Evolutionary conservation across 148 eudicot genomes (phyloP).

Genomic region (Limonium bicolor): DNA sequence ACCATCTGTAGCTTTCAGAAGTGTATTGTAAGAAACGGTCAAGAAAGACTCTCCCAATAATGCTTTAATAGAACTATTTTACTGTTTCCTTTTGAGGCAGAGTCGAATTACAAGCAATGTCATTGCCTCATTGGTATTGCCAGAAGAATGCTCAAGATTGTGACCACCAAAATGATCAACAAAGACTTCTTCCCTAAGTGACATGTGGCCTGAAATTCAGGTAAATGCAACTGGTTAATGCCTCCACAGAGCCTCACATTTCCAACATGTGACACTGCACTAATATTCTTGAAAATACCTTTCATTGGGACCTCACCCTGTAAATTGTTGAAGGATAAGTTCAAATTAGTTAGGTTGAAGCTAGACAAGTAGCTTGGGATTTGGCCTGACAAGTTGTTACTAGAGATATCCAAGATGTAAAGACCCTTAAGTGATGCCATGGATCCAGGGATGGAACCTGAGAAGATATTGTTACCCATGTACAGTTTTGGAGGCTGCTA

Average conservation of each 20-base stretch:
- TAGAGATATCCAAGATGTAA: slow-evolving; percentile 15
- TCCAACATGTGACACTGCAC: slow-evolving; percentile 14
- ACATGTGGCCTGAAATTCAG: too few species aligned
- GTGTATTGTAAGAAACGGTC: slow-evolving; percentile 6
- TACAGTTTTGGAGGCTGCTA: slow-evolving; percentile 4
- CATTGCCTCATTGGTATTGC: neutral
- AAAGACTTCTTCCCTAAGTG: neutral
- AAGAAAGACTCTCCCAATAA: slow-evolving; percentile 10
- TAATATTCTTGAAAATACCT: slow-evolving; percentile 20
- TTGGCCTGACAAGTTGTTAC: slow-evolving; percentile 22
- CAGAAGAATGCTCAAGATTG: neutral
- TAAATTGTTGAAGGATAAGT: slow-evolving; percentile 19
- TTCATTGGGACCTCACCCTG: slow-evolving; percentile 24
- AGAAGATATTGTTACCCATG: slow-evolving; percentile 19
- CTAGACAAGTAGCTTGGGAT: slow-evolving; percentile 13
- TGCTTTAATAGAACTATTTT: neutral
- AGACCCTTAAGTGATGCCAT: slow-evolving; percentile 12
- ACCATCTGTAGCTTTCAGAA: slow-evolving; percentile 14
- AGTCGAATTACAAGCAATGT: neutral
- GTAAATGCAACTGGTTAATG: slow-evolving; percentile 12
- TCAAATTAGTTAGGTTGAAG: slow-evolving; percentile 5
- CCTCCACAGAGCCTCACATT: slow-evolving; percentile 32
- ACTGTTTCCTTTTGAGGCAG: slow-evolving; percentile 1
- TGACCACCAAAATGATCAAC: neutral
- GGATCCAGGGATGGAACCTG: slow-evolving; percentile 20